phyloP scores from a whole-genome alignment of 2,329 filamentous ascomycete genomes.

The Mariannaea sp. region DNA sequence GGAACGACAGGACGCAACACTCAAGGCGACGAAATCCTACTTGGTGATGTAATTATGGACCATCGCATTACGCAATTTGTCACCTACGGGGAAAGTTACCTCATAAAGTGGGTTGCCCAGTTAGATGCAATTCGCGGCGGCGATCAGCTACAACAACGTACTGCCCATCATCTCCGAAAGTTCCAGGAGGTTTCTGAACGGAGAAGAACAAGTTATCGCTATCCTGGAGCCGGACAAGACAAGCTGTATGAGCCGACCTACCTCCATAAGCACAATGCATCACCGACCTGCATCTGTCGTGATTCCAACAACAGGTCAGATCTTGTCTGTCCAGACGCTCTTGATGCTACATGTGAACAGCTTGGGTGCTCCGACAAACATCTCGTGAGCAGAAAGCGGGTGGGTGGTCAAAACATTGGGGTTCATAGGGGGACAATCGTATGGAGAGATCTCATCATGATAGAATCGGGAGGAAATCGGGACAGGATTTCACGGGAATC shows the following conservation, averaged over 20 bases:
- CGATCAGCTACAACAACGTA: conserved; percentile 1
- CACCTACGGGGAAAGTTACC: no score
- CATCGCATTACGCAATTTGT: conserved; percentile 31
- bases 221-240: conserved; percentile 36
- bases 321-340: neutral
- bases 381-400: neutral
- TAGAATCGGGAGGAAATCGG: conserved; percentile 39
- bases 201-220: conserved; percentile 19
- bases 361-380: conserved; percentile 2
- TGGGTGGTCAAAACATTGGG: neutral
- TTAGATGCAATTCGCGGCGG: neutral
- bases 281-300: neutral
- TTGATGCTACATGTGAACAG: conserved; percentile 6
- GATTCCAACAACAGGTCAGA: neutral
- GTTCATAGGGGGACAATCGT: conserved; percentile 46
- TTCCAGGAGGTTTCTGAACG: neutral
- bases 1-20: conserved; percentile 39
- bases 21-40: conserved; percentile 24
- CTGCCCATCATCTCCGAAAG: neutral
- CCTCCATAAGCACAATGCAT: conserved; percentile 12
- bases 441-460: conserved; percentile 45
- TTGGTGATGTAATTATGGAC: conserved; percentile 45
- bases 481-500: neutral
- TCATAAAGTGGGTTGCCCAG: no score
- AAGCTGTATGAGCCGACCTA: conserved; percentile 25